A percentile compares a stretch with the other conserved stretches of the same genome.
Conservation (phyloP, 169 alveolate genomes). For the Plasmodium falciparum region DNA sequence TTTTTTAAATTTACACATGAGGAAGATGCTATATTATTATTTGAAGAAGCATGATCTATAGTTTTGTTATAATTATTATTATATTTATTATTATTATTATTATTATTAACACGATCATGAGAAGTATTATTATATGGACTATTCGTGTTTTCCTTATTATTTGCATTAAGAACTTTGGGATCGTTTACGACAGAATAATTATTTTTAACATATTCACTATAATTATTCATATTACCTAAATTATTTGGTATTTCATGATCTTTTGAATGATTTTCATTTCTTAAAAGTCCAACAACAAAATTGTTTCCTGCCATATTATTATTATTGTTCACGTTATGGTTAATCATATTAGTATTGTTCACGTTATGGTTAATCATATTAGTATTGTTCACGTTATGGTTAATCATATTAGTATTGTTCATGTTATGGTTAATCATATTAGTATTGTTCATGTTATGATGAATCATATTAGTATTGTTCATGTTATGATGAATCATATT, state of each 20-base stretch:
- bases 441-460: neutral
- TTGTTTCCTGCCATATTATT: too few relatives aligned
- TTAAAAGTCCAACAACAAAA: too few relatives aligned
- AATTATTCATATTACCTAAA: too few relatives aligned
- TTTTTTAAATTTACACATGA: slow-evolving; percentile 31
- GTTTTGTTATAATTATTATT: slow-evolving; percentile 16
- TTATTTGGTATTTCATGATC: too few relatives aligned
- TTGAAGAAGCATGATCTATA: neutral
- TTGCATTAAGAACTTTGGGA: too few relatives aligned
- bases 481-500: neutral
- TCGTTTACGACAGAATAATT: too few relatives aligned
- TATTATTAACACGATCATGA: neutral
- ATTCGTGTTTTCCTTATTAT: too few relatives aligned
- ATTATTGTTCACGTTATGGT: neutral
- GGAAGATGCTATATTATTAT: slow-evolving; percentile 7
- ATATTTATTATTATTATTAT: slow-evolving; percentile 14
- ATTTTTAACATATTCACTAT: too few relatives aligned
- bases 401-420: neutral
- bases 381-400: neutral
- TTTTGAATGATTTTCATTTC: too few relatives aligned
- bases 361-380: neutral
- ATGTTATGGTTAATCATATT: slow-evolving; percentile 8
- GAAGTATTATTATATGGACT: too few relatives aligned
- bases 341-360: neutral
- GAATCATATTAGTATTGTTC: neutral